Conservation (phyloP, 148 eudicot species). For the Vaccinium corymbosum region DNA sequence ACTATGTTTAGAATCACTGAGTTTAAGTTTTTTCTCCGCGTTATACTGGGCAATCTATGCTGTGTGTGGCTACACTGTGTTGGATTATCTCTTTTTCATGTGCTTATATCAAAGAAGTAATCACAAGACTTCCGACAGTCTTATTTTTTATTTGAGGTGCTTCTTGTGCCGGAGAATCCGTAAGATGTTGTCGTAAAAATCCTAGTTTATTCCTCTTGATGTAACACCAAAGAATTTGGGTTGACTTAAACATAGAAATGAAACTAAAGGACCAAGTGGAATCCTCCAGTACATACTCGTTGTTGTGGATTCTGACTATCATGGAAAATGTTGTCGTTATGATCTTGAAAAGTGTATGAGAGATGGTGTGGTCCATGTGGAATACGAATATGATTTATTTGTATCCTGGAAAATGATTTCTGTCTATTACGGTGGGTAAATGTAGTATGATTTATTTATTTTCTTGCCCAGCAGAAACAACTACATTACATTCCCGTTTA, state of each 20-base stretch:
- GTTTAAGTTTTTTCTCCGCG: background rate
- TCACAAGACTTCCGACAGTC: background rate
- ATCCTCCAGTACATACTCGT: background rate
- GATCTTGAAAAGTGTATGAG: constrained; percentile 4
- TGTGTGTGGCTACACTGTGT: no score
- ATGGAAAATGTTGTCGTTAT: background rate
- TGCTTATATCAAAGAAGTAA: no score
- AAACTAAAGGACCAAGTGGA: background rate
- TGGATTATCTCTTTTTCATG: no score
- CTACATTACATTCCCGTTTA: background rate
- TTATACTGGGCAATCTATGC: background rate
- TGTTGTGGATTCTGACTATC: background rate
- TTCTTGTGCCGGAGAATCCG: background rate
- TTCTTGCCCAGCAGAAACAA: constrained; percentile 3
- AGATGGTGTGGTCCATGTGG: background rate
- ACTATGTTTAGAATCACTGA: background rate
- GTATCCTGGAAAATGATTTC: background rate
- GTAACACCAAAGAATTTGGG: background rate
- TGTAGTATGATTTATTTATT: background rate
- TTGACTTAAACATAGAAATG: background rate
- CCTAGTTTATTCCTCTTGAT: background rate
- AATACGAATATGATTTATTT: background rate
- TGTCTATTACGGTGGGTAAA: background rate
- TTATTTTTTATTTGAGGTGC: background rate
- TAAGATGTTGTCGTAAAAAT: background rate